Evolutionary conservation across 306 rosid genomes (phyloP).

Genomic region (Cyclanthera cordifolia): DNA sequence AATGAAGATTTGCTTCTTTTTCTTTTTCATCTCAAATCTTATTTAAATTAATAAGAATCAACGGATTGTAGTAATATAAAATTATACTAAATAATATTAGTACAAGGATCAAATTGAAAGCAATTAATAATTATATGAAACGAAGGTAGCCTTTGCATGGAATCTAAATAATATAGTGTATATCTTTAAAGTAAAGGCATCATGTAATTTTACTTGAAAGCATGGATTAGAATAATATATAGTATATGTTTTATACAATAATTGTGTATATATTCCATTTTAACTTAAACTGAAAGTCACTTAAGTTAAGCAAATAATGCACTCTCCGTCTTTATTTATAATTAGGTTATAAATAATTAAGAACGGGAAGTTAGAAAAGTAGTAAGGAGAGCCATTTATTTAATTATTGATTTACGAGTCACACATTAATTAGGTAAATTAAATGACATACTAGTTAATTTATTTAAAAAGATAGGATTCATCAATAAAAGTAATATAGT

Average conservation of each 20-base stretch:
- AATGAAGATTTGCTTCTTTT: too few relatives aligned
- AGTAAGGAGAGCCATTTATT: neutral
- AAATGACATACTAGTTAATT: too few relatives aligned
- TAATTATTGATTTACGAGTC: neutral
- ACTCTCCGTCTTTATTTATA: neutral
- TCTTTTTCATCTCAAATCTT: too few relatives aligned
- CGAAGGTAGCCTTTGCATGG: neutral
- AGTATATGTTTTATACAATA: constrained; percentile 8
- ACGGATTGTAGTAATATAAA: too few relatives aligned
- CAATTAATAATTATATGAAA: neutral
- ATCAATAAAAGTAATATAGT: too few relatives aligned
- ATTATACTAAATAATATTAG: too few relatives aligned
- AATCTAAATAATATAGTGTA: neutral
- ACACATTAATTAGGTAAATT: neutral
- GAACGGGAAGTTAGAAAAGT: neutral
- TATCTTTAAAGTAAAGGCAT: constrained; percentile 9
- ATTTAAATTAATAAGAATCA: too few relatives aligned
- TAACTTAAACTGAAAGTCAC: neutral
- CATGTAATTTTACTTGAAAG: neutral
- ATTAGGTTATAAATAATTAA: neutral
- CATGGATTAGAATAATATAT: neutral
- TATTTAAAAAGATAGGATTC: too few relatives aligned
- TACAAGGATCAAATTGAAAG: too few relatives aligned
- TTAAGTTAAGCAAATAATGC: neutral
- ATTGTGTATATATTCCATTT: constrained; percentile 9